Evolutionary conservation across 2,329 filamentous ascomycete species (phyloP), one percentile per base, ranked within the genome.

Genomic region (Aureobasidium zeae): DNA sequence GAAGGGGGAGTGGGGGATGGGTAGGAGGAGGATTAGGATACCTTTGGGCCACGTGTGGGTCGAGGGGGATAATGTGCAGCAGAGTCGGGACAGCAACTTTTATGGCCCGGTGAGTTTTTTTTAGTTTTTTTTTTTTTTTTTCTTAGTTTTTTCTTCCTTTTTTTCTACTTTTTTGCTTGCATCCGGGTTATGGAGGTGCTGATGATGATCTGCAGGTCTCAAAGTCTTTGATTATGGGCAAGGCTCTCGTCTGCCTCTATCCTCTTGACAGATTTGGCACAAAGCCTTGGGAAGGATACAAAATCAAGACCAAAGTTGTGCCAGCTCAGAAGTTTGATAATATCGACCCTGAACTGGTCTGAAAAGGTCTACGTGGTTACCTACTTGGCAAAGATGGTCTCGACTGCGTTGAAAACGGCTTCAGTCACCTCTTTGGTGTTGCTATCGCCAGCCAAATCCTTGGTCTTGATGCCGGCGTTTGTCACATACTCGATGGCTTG

Each of bases 41-140:
- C 89, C 88, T 4, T 73, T 73, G 49, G 86, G 86, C 13, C 88
- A 96, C 66, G 73, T 96, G 20, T 98, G 91, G 91, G 78, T 98
- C 1, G 89, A 96, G 60, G 91, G 91, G 1, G 91, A 98, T 59
- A 86, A 83, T 55, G 74, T 76, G 53, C 72, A 74, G 38, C 75
- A 76, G 54, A 86, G 77, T 44, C 62, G 80, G 48, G 91, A 98
- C 65, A 94, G 87, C 63, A 94, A 94, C 63, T 78, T 78, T 10
- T 95, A 93, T 62, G 91, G 91, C 1, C 86, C 91, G 4, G 60
- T 72, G 31, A 57, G 60, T 49, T 15, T 21, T 17, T 11, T 9
- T 5, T 2, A 1, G 19, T 17, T 19, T 10, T n/a, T n/a, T n/a
- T n/a, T n/a, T n/a, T n/a, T n/a, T n/a, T n/a, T n/a, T n/a, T n/a